phyloP scores from a whole-genome alignment of 306 rosid species.

The Carpinus viminea region DNA sequence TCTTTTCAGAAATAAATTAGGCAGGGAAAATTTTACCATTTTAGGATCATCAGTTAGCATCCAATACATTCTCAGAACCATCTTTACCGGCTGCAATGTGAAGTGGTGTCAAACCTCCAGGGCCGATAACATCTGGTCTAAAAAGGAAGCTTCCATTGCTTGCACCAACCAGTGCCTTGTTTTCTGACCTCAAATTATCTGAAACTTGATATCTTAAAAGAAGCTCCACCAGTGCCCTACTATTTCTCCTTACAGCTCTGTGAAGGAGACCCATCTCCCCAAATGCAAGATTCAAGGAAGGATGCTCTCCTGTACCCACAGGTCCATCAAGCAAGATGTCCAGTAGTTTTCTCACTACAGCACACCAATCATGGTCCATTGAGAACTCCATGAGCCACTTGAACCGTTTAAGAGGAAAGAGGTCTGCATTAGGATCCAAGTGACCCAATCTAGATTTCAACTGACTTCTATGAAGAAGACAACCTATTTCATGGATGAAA shows the following conservation, averaged over 20 bases:
- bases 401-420: conserved; percentile 65
- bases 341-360: conserved; percentile 69
- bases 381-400: conserved; percentile 83
- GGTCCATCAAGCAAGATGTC: conserved; percentile 61
- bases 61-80: conserved; percentile 72
- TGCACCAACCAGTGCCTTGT: conserved; percentile 35
- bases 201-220: conserved; percentile 59
- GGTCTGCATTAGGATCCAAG: conserved; percentile 49
- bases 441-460: conserved; percentile 60
- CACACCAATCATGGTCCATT: conserved; percentile 85
- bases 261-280: conserved; percentile 79
- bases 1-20: conserved; percentile 19
- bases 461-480: conserved; percentile 86
- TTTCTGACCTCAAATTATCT: conserved; percentile 38
- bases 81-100: conserved; percentile 90
- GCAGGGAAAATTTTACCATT: conserved; percentile 49
- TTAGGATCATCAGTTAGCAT: conserved; percentile 83
- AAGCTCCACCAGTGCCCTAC: conserved; percentile 67
- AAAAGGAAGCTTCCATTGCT: conserved; percentile 52
- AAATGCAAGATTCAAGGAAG: conserved; percentile 56
- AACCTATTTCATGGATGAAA: conserved; percentile 92
- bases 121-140: conserved; percentile 79
- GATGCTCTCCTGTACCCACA: conserved; percentile 59
- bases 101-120: conserved; percentile 81
- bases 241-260: conserved; percentile 78